Percentiles rank a stretch among this genome's conserved stretches.
phyloP scores from a whole-genome alignment of 371 early-diverging fungal species.

The Mortierella sp. region DNA sequence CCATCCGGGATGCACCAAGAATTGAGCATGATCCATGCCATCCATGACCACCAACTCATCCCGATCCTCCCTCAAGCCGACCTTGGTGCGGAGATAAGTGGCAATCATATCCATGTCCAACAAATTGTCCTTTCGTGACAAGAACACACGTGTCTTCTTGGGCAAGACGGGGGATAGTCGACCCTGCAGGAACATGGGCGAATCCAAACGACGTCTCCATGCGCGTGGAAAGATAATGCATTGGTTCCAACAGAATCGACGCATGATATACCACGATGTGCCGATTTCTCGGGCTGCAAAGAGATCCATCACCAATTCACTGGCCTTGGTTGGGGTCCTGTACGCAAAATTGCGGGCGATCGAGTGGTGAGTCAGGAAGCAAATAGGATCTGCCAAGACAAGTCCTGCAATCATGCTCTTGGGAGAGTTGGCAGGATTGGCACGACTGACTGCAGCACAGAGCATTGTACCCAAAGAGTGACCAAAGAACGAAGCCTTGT shows the following conservation, averaged over 20 bases:
- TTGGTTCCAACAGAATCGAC: slow-evolving; percentile 76
- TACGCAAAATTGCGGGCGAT: slow-evolving; percentile 78
- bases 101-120: slow-evolving; percentile 37
- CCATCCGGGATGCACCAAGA: slow-evolving; percentile 59
- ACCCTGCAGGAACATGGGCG: slow-evolving; percentile 18
- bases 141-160: slow-evolving; percentile 39
- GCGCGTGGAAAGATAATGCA: slow-evolving; percentile 59
- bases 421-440: slow-evolving; percentile 51
- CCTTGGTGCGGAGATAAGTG: slow-evolving; percentile 19
- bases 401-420: slow-evolving; percentile 64
- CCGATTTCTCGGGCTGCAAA: slow-evolving; percentile 77
- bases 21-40: slow-evolving; percentile 64
- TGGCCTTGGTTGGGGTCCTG: slow-evolving; percentile 67
- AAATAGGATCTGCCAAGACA: slow-evolving; percentile 74
- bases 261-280: slow-evolving; percentile 71
- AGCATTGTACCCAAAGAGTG: slow-evolving; percentile 78
- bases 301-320: slow-evolving; percentile 70
- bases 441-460: slow-evolving; percentile 63
- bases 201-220: slow-evolving; percentile 24
- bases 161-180: slow-evolving; percentile 43
- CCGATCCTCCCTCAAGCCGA: slow-evolving; percentile 52
- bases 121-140: slow-evolving; percentile 44
- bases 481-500: slow-evolving; percentile 71
- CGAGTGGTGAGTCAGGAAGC: slow-evolving; percentile 74
- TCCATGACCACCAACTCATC: slow-evolving; percentile 59